A percentile compares a stretch with the other conserved stretches of the same genome.
Evolutionary conservation across 129 eudicot genomes (phyloP).

Genomic region (Mikania micrantha): DNA sequence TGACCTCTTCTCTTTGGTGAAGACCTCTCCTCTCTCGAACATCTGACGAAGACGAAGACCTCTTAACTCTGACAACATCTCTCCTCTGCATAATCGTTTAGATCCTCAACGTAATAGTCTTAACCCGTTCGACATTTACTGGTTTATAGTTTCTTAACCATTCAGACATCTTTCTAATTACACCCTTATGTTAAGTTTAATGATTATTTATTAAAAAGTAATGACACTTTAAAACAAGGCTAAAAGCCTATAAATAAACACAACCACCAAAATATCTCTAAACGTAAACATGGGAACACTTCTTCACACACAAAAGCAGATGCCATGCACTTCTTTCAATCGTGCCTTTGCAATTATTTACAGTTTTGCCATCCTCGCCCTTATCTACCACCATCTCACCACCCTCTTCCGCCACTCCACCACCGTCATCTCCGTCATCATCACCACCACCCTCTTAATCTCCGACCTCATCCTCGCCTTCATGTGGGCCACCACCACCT

Average conservation of each 20-base stretch:
- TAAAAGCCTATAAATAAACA: not conserved
- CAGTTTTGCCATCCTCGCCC: constrained; percentile 32
- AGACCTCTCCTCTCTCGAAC: too few relatives aligned
- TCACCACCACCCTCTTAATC: constrained; percentile 26
- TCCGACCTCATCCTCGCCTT: constrained; percentile 45
- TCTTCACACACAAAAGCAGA: constrained; percentile 30
- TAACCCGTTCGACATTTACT: too few relatives aligned
- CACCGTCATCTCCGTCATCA: constrained; percentile 14
- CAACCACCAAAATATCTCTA: not conserved
- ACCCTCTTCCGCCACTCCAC: constrained; percentile 28
- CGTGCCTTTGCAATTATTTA: constrained; percentile 43
- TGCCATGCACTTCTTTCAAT: constrained; percentile 39
- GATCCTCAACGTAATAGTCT: too few relatives aligned
- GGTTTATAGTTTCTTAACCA: too few relatives aligned
- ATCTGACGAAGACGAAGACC: too few relatives aligned
- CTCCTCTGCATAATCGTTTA: too few relatives aligned
- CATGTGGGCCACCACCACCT: constrained; percentile 41
- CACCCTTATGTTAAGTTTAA: too few relatives aligned
- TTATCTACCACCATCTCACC: constrained; percentile 37
- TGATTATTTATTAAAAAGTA: too few relatives aligned
- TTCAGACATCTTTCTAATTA: too few relatives aligned
- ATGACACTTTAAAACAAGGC: too few relatives aligned
- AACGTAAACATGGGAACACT: constrained; percentile 7
- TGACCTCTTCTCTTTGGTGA: too few relatives aligned
- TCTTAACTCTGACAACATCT: too few relatives aligned